Evolutionary conservation across 345 rosid species (phyloP), one percentile per base, ranked within the genome.

Genomic region (Sonneratia alba): DNA sequence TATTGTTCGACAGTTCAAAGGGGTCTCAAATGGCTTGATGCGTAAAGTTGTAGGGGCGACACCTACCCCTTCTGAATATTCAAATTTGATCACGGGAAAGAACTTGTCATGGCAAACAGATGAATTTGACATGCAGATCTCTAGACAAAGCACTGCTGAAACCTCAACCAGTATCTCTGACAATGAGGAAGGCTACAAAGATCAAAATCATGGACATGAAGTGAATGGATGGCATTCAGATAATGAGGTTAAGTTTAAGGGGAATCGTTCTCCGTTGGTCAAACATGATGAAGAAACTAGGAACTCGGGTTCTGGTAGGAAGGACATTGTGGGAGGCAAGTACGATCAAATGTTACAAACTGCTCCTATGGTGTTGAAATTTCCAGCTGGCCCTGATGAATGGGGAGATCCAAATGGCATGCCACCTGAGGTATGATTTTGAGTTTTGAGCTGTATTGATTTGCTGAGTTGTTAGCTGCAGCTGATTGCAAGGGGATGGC

Each of bases 11-110:
- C 98, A 91, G 73, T 81, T 88, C 79, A 89, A 86, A 85, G 99
- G 96, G 73, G 97, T 84, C 78, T 96, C 99, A 42, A 97, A 76
- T 85, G 98, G 98, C 75, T 83, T 88, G 71, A 89, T 88, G 87
- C 87, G 87, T 72, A 89, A 87, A 77, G 97, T 87, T 82, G 91
- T 81, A 34, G 88, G 86, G 74, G 68, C 91, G 38, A 76, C 90
- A 69, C 80, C 87, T 40, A 79, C 79, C 57, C 56, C 77, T 66
- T 80, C 69, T 76, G 91, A 88, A 72, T 72, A 68, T 48, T 78
- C 76, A 47, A 74, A 84, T 64, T 70, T 77, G 9, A 61, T 70
- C 59, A 38, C 74, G 36, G 77, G 74, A 24, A 82, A 85, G 81
- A 84, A 86, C 69, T 78, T 86, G 72, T 79, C 91, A 36, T 92